Percentiles rank a stretch among this genome's conserved stretches.
These are phyloP conservation scores for Podospora pseudopauciseta DNA, from an alignment of 495 filamentous ascomycete species.

Conservation along the genomic window DNA sequence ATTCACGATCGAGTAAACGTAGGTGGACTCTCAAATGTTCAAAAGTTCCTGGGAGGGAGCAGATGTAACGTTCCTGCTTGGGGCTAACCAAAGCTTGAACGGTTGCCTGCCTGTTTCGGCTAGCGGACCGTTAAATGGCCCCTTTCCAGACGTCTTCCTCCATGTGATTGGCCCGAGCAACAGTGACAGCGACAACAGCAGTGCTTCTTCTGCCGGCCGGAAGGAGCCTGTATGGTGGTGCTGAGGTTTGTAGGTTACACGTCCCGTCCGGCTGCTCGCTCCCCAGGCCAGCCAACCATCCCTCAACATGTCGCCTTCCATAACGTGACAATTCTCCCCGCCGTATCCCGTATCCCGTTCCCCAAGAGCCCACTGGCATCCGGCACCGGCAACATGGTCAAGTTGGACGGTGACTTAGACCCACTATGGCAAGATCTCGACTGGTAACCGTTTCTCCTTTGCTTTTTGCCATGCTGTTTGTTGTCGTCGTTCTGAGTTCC, in stretches of 20 bases:
- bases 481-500: neutral
- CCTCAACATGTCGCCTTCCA: constrained; percentile 21
- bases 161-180: neutral
- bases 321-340: constrained; percentile 23
- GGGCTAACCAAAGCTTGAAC: constrained; percentile 5
- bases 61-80: constrained; percentile 32
- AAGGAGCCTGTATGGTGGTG: neutral
- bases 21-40: neutral
- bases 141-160: neutral
- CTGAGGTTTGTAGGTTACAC: neutral
- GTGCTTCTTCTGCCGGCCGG: neutral
- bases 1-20: neutral
- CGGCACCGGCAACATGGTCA: constrained; percentile 32
- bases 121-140: constrained; percentile 2
- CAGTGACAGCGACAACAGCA: neutral
- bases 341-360: constrained; percentile 9
- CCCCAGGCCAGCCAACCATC: constrained; percentile 3
- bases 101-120: constrained; percentile 17
- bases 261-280: neutral
- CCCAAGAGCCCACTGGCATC: constrained; percentile 1
- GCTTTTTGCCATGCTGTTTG: neutral
- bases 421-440: constrained; percentile 68
- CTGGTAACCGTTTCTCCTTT: constrained; percentile 38
- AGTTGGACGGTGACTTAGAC: constrained; percentile 53
- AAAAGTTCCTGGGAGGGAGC: constrained; percentile 1